A percentile compares a stretch with the other conserved stretches of the same genome.
phyloP scores from a whole-genome alignment of 495 filamentous ascomycete genomes.

The Penicillium ucsense region DNA sequence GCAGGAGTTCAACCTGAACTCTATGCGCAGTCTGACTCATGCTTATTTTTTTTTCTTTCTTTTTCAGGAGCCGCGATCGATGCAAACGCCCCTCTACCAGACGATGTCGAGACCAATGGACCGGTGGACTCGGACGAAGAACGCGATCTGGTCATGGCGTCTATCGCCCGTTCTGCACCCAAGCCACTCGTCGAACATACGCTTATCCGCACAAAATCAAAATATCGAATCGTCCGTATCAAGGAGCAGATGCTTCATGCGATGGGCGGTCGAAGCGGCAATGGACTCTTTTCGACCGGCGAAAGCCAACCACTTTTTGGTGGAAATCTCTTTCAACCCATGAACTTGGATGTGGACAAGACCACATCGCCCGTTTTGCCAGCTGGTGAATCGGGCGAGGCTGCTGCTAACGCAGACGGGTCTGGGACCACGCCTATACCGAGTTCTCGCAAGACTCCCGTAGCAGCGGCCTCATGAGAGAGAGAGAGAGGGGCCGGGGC shows the following conservation, averaged over 20 bases:
- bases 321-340: slow-evolving; percentile 25
- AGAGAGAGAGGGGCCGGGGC: not conserved
- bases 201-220: slow-evolving; percentile 54
- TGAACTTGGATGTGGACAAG: slow-evolving; percentile 14
- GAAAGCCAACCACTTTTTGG: slow-evolving; percentile 22
- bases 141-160: slow-evolving; percentile 76
- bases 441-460: slow-evolving; percentile 16
- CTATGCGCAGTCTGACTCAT: too few relatives aligned
- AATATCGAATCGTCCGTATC: slow-evolving; percentile 76
- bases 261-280: slow-evolving; percentile 39
- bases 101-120: slow-evolving; percentile 65
- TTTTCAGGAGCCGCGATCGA: slow-evolving; percentile 77
- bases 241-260: slow-evolving; percentile 82
- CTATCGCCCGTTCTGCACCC: slow-evolving; percentile 64
- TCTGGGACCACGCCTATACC: slow-evolving; percentile 16
- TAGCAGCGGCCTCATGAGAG: slow-evolving; percentile 6
- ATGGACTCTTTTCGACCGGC: slow-evolving; percentile 35
- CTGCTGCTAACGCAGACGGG: slow-evolving; percentile 6
- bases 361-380: slow-evolving; percentile 15
- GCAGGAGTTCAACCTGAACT: not conserved
- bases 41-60: too few relatives aligned
- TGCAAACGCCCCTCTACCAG: slow-evolving; percentile 82
- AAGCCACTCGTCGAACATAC: slow-evolving; percentile 61
- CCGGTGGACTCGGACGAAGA: slow-evolving; percentile 92
- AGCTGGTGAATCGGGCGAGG: slow-evolving; percentile 12